Base-by-base conservation (phyloP, 2,329 filamentous ascomycete species). In the Thielaviopsis euricoi region DNA sequence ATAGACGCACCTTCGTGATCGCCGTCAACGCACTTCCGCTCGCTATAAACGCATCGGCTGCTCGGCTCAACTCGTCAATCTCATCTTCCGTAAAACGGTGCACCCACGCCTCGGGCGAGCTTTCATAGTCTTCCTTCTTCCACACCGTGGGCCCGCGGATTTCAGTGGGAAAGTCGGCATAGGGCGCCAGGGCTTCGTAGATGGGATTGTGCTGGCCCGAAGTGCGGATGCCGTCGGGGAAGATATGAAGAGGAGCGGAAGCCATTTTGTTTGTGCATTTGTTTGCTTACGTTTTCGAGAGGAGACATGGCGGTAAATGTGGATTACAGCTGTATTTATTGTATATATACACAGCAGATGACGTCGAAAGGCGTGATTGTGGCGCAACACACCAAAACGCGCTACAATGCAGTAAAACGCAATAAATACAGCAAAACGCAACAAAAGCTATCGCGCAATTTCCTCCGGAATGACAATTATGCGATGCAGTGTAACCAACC, bases 131-230 rank as follows among this genome's bases (percentile, higher is more conserved):
- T 29, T 81, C 77, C 5, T 78, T 75, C 57, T 77, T 75, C 87
- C 87, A 93, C 29, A 87, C 80, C 0, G 86, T 90, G 0, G 79
- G 79, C 12, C 86, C 86, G 0, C 75, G 75, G 67, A 90, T 88
- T 61, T 83, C 71, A 60, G 79, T 79, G 50, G 87, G 87, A 65
- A 90, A 91, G 17, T 77, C 75, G 0, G 77, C 74, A 67, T 88
- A 91, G 0, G 85, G 79, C 53, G 71, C 73, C n/a, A 91, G 69
- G 9, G 76, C 71, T 33, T 82, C 74, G 66, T 83, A 84, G 37
- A 86, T 68, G 1, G 87, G 87, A 23, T 79, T 74, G 63, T 87
- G 83, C 67, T 91, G 87, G 46, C 87, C 87, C 0, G 84, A 77
- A 0, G 76, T 79, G 50, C 73, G 70, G 66, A 74, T 73, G 46